Percentiles rank a stretch among this genome's conserved stretches.
Conservation (phyloP, 208 protist species). For the Acanthamoeba polyphaga region DNA sequence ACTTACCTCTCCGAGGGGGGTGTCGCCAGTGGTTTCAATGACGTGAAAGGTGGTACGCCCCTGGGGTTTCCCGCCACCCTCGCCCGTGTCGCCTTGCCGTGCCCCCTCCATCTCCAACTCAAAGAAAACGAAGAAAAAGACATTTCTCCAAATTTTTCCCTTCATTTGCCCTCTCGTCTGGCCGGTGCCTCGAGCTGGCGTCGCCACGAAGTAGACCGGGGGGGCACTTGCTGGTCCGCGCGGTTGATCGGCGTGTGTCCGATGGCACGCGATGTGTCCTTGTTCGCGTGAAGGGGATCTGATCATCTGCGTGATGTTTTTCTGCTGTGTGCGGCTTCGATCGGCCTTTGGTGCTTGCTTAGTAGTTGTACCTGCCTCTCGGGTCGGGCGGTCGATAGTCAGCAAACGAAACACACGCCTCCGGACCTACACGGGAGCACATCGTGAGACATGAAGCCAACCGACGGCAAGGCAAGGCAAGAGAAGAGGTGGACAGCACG, state of each 20-base stretch:
- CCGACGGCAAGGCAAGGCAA: background rate
- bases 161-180: too few species aligned
- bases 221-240: too few species aligned
- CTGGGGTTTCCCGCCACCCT: too few species aligned
- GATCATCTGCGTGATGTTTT: background rate
- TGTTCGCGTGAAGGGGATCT: background rate
- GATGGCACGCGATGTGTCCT: background rate
- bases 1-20: too few species aligned
- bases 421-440: background rate
- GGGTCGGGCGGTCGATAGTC: constrained; percentile 46
- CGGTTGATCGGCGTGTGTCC: background rate
- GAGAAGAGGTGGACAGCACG: background rate
- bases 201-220: too few species aligned
- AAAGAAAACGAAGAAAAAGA: background rate
- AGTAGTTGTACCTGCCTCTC: constrained; percentile 17
- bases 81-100: too few species aligned
- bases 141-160: too few species aligned
- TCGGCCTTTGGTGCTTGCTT: background rate
- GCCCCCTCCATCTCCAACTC: too few species aligned
- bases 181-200: too few species aligned
- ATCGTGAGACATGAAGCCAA: background rate
- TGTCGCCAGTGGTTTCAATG: too few species aligned
- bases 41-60: too few species aligned
- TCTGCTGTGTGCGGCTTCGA: too few species aligned
- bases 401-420: background rate